Evolutionary conservation across 306 rosid genomes (phyloP).

Genomic region (Gleditsia sinensis): DNA sequence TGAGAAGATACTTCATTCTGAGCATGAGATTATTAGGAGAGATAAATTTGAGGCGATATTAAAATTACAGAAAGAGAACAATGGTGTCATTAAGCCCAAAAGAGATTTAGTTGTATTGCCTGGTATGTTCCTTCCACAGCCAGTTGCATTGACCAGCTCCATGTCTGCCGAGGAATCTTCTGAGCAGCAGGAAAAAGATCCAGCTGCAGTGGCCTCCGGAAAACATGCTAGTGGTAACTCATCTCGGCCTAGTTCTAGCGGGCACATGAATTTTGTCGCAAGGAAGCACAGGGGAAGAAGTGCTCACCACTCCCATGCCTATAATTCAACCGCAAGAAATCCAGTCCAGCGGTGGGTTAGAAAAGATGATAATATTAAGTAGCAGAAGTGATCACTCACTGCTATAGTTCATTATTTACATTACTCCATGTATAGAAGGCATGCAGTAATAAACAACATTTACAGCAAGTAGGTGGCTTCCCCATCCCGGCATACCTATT

Average conservation of each 20-base stretch:
- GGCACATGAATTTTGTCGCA: constrained; percentile 33
- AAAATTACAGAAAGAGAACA: constrained; percentile 65
- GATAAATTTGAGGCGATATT: constrained; percentile 62
- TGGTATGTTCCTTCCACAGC: constrained; percentile 70
- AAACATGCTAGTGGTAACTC: constrained; percentile 25
- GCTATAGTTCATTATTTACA: constrained; percentile 2
- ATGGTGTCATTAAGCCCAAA: constrained; percentile 72
- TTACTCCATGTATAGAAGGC: neutral
- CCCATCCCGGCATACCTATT: neutral
- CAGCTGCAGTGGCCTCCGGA: constrained; percentile 29
- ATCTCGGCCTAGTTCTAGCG: constrained; percentile 41
- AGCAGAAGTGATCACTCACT: constrained; percentile 21
- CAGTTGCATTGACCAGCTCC: constrained; percentile 29
- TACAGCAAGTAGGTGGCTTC: constrained; percentile 9
- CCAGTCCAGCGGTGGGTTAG: constrained; percentile 61
- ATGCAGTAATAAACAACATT: constrained; percentile 19
- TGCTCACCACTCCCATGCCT: constrained; percentile 10
- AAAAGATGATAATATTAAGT: constrained; percentile 48
- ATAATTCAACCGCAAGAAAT: constrained; percentile 40
- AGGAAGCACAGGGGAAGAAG: constrained; percentile 36
- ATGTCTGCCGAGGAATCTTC: constrained; percentile 36
- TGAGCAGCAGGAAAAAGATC: constrained; percentile 43
- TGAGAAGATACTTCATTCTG: constrained; percentile 54
- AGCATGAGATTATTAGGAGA: constrained; percentile 57
- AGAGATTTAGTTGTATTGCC: constrained; percentile 53